A percentile compares a stretch with the other conserved stretches of the same genome.
phyloP scores from a whole-genome alignment of 2,329 filamentous ascomycete genomes.

The Talaromyces sp. region DNA sequence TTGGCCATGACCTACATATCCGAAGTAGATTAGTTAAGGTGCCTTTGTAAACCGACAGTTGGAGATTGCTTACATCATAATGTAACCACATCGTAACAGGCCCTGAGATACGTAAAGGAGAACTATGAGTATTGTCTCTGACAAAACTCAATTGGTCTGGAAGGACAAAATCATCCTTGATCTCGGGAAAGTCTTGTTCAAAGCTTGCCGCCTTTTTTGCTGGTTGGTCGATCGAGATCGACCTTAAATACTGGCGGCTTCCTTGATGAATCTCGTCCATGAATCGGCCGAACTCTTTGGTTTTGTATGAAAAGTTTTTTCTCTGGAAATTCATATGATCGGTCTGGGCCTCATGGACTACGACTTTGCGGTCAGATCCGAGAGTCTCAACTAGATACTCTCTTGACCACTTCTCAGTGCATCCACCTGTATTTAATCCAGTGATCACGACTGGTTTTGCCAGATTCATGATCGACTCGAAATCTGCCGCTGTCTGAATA shows the following conservation, averaged over 20 bases:
- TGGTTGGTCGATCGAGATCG: constrained; percentile 68
- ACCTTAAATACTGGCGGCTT: constrained; percentile 71
- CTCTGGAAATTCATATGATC: constrained; percentile 74
- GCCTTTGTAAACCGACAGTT: not conserved
- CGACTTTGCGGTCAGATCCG: constrained; percentile 62
- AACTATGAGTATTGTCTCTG: constrained; percentile 67
- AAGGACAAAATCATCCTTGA: constrained; percentile 69
- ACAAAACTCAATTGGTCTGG: constrained; percentile 62
- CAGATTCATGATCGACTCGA: constrained; percentile 58
- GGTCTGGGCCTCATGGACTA: constrained; percentile 68
- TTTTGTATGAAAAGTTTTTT: constrained; percentile 80
- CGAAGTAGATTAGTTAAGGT: not conserved
- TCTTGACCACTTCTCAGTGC: constrained; percentile 65
- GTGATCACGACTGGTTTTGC: constrained; percentile 66
- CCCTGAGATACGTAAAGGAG: constrained; percentile 75
- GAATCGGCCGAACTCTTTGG: constrained; percentile 66
- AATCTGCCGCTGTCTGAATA: constrained; percentile 56
- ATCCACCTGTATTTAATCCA: constrained; percentile 65
- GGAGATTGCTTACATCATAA: constrained; percentile 62
- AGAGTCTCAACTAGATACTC: constrained; percentile 65
- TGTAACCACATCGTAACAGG: constrained; percentile 86
- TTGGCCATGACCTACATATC: constrained; percentile 73
- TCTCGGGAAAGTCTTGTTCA: constrained; percentile 65
- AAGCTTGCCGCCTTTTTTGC: constrained; percentile 69
- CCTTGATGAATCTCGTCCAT: constrained; percentile 60